Conservation (phyloP, 2,329 filamentous ascomycete species). For the Epichloe coenophiala region DNA sequence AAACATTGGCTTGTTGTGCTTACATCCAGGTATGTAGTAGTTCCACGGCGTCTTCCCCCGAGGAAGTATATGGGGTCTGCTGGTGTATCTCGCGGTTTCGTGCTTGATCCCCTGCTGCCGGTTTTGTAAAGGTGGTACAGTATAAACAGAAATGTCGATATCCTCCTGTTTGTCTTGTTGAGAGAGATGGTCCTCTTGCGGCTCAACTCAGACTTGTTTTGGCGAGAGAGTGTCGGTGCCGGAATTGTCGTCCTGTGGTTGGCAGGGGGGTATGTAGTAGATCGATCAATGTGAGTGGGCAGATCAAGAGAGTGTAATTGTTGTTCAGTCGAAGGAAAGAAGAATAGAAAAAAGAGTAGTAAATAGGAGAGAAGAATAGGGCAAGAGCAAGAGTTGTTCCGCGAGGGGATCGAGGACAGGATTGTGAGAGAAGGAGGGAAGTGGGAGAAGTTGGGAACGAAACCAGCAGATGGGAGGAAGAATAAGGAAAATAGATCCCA, state of each 20-base stretch:
- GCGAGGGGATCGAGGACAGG: background rate
- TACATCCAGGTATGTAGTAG: background rate
- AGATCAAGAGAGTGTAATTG: background rate
- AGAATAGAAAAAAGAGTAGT: background rate
- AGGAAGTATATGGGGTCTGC: background rate
- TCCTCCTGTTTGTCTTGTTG: background rate
- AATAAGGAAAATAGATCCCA: constrained; percentile 5
- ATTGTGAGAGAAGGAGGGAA: constrained; percentile 2
- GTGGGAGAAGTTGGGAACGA: constrained; percentile 4
- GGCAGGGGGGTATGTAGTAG: background rate
- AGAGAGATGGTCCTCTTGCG: background rate
- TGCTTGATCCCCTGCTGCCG: background rate
- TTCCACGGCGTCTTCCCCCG: background rate
- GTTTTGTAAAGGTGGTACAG: background rate
- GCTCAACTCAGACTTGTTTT: background rate
- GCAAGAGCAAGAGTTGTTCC: constrained; percentile 1
- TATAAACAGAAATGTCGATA: background rate
- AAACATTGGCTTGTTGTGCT: background rate
- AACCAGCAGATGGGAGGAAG: constrained; percentile 4
- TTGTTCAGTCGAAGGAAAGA: background rate
- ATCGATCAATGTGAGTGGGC: background rate
- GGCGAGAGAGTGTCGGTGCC: background rate
- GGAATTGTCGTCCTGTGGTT: background rate
- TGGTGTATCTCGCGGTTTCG: background rate
- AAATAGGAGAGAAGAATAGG: background rate